Base-by-base conservation (phyloP, 1,139 yeast species). In the Kodamaea sp. region DNA sequence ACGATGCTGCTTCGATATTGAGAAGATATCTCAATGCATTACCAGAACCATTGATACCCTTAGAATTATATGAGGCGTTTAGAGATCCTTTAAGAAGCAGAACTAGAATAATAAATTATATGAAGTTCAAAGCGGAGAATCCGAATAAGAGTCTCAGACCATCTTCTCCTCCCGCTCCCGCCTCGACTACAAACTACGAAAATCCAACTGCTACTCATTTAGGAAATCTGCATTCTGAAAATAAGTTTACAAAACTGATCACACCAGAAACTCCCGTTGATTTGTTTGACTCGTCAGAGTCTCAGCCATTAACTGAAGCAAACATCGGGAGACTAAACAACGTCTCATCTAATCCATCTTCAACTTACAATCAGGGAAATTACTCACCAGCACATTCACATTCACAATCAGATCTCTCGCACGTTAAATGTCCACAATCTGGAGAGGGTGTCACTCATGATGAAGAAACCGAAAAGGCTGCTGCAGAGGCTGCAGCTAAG, bases 1-100 rank as follows among this genome's bases (percentile, higher is more conserved):
- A 94, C 61, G 98, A 94, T 59, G 97, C 97, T 1, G 96, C 97
- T 2, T 86, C 95, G 19, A 72, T 92, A 22, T 73, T 92, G 39
- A 73, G 97, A 53, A 70, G 98, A 40, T 92, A 78, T 55, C 72
- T 94, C 43, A 88, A 90, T 55, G 83, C 90, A 28, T 72, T 92
- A 38, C 95, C 96, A 1, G 97, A 92, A 51, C 97, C 98, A 0
- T 73, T 92, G 36, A 80, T 92, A 14, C 97, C 97, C 0, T 65
- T 88, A 30, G 76, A 76, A 7, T 66, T 79, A 41, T 94, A 92
- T 59, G 90, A 86, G 46, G 67, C 68, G 18, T 92, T 92, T 55
- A 74, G 99, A 50, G 81, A 76, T 29, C 96, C 96, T 2, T 69
- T 89, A 34, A 65, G 77, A 33, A 70, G 76, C 30, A 71, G 82